Percentiles rank a stretch among this genome's conserved stretches.
phyloP scores from a whole-genome alignment of 108 stramenopile species.

The Mayamaea pseudoterrestris region DNA sequence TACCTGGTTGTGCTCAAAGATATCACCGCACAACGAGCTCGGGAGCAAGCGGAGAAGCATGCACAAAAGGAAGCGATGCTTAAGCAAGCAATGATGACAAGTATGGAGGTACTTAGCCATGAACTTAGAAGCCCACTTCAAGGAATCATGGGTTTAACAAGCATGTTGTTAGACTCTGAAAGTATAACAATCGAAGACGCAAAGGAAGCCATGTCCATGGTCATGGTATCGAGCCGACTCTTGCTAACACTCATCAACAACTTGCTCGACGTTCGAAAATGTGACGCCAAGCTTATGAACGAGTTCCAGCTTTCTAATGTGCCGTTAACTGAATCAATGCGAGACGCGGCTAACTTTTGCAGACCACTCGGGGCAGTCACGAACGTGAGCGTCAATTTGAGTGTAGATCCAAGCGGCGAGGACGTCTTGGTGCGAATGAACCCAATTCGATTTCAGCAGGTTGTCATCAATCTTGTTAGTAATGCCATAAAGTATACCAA shows the following conservation, averaged over 20 bases:
- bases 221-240: conserved; percentile 9
- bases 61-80: conserved; percentile 10
- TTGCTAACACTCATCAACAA: conserved; percentile 53
- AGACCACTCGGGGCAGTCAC: conserved; percentile 13
- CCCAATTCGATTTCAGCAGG: conserved; percentile 46
- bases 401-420: conserved; percentile 43
- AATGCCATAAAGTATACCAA: conserved; percentile 69
- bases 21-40: conserved; percentile 8
- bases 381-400: conserved; percentile 42
- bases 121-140: conserved; percentile 12
- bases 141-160: conserved; percentile 12
- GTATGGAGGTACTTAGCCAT: conserved; percentile 9
- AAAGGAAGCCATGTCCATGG: conserved; percentile 7
- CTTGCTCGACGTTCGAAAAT: conserved; percentile 51
- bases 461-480: conserved; percentile 52
- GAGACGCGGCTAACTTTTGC: conserved; percentile 8
- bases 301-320: conserved; percentile 20
- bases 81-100: conserved; percentile 9
- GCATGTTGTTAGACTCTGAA: conserved; percentile 7
- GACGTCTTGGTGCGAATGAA: too few species aligned
- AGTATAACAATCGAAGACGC: too few species aligned
- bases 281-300: conserved; percentile 63
- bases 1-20: conserved; percentile 13
- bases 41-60: conserved; percentile 6
- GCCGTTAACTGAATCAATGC: background rate